These are phyloP conservation scores for Helotiales sp. DNA, from an alignment of 2,329 filamentous ascomycete genomes.

Conservation along the genomic window DNA sequence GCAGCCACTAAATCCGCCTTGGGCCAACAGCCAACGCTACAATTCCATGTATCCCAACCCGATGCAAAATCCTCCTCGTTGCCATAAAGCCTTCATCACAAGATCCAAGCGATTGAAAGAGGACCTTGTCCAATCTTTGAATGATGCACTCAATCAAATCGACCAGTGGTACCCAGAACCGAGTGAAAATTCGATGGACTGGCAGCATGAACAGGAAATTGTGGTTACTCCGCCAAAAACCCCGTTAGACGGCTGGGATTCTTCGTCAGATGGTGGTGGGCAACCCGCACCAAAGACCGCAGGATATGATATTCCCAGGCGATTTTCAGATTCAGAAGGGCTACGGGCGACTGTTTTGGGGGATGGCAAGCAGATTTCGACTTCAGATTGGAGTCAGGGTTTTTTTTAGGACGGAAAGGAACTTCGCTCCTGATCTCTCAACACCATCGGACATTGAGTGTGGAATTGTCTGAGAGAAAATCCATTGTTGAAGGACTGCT, in stretches of 20 bases:
- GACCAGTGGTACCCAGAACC: slow-evolving; percentile 35
- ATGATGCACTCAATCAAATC: slow-evolving; percentile 19
- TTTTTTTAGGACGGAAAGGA: background rate
- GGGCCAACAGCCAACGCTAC: slow-evolving; percentile 5
- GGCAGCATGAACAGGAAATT: slow-evolving; percentile 32
- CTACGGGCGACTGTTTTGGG: background rate
- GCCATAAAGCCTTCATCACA: slow-evolving; percentile 11
- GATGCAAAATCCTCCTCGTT: background rate
- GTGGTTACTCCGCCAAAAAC: slow-evolving; percentile 19
- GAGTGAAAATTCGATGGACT: slow-evolving; percentile 37
- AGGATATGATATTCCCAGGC: background rate
- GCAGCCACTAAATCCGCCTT: background rate
- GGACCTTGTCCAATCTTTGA: slow-evolving; percentile 14
- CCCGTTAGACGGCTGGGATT: background rate
- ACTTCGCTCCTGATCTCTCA: background rate
- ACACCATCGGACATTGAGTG: background rate
- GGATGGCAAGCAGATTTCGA: background rate
- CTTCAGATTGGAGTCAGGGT: background rate
- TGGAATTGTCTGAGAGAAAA: background rate
- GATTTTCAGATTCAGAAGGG: background rate
- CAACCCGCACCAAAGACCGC: background rate
- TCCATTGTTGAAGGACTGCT: background rate
- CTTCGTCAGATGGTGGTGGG: background rate
- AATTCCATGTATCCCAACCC: background rate
- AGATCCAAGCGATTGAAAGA: slow-evolving; percentile 23